Conservation (phyloP, 1,284 basidiomycete species). For the Pterulicium gracile region DNA sequence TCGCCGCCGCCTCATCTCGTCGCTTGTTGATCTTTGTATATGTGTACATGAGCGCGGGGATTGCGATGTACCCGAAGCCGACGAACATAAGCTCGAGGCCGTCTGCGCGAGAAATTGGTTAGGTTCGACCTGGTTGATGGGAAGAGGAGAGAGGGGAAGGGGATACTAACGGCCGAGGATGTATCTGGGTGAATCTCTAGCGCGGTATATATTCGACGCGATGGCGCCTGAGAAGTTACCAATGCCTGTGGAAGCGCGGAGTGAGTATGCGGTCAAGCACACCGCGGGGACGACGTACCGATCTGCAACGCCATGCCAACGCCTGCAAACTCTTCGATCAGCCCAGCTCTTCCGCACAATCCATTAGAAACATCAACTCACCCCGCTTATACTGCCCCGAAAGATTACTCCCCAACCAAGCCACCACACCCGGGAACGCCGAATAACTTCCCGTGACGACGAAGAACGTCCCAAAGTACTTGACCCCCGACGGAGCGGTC, state of each 20-base stretch:
- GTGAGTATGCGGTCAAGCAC: neutral
- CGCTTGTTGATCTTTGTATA: constrained; percentile 47
- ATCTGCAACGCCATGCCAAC: constrained; percentile 55
- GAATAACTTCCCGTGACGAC: constrained; percentile 51
- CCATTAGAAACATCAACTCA: neutral
- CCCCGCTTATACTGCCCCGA: constrained; percentile 58
- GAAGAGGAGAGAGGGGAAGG: too few species aligned
- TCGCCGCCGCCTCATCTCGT: constrained; percentile 25
- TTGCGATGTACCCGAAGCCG: constrained; percentile 44
- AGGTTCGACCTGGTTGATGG: neutral
- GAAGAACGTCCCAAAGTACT: constrained; percentile 59
- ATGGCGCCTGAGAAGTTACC: constrained; percentile 48
- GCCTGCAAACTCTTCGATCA: neutral
- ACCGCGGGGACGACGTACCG: constrained; percentile 17
- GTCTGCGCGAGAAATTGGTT: constrained; percentile 26
- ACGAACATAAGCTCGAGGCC: constrained; percentile 60
- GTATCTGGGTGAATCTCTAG: constrained; percentile 48
- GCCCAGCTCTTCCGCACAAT: neutral
- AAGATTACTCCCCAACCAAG: constrained; percentile 57
- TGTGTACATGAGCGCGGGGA: constrained; percentile 35
- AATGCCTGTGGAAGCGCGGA: constrained; percentile 15
- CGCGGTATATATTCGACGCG: constrained; percentile 49
- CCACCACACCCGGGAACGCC: constrained; percentile 49
- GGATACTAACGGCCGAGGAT: constrained; percentile 42
- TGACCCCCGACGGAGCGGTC: constrained; percentile 27